phyloP scores from a whole-genome alignment of 805 yeast species.

The Wickerhamiella allomyrinae region DNA sequence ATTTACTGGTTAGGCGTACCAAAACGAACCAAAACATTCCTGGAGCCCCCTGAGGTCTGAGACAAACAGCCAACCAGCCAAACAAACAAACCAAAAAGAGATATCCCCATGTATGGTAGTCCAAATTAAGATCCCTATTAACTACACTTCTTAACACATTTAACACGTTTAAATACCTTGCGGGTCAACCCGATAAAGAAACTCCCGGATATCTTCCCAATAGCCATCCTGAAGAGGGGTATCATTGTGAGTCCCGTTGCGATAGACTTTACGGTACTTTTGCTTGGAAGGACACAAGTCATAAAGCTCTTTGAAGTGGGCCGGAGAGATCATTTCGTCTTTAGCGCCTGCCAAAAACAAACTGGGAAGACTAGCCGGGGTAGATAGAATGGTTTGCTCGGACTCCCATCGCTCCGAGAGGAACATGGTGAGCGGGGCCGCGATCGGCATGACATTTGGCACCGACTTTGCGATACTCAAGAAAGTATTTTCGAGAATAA shows the following conservation, averaged over 20 bases:
- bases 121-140: too few relatives aligned
- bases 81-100: too few relatives aligned
- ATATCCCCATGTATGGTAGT: too few relatives aligned
- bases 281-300: conserved; percentile 35
- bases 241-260: conserved; percentile 65
- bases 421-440: conserved; percentile 35
- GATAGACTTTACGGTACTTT: conserved; percentile 43
- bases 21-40: too few relatives aligned
- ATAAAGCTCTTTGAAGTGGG: conserved; percentile 53
- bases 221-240: conserved; percentile 62
- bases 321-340: conserved; percentile 89
- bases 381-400: conserved; percentile 38
- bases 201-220: conserved; percentile 55
- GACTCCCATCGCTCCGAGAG: conserved; percentile 78
- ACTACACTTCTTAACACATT: too few relatives aligned
- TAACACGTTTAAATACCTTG: not conserved
- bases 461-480: conserved; percentile 56
- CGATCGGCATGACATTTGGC: conserved; percentile 17
- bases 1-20: too few relatives aligned
- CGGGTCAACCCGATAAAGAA: conserved; percentile 23
- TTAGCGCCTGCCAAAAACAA: conserved; percentile 55
- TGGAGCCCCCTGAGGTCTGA: too few relatives aligned
- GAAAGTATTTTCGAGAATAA: conserved; percentile 80
- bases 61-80: too few relatives aligned
- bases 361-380: conserved; percentile 45